Percentiles rank a stretch among this genome's conserved stretches.
phyloP scores from a whole-genome alignment of 148 eudicot genomes.

The Rhododendron kiyosumense region DNA sequence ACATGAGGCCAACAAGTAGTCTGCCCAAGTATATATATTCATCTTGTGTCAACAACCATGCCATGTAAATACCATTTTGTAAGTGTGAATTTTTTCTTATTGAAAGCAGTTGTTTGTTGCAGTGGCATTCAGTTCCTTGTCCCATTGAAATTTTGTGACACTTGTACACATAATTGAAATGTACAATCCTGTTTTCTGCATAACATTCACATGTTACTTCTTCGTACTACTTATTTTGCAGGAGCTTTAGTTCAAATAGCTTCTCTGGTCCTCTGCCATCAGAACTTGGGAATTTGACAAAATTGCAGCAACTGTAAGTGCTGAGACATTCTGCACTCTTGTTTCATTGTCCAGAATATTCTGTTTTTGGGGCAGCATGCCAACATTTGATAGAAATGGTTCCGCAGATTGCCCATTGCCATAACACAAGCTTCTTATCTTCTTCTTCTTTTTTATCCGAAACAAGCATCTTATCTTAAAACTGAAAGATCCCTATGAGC shows the following conservation, averaged over 20 bases:
- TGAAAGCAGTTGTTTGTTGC: neutral
- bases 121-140: neutral
- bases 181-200: neutral
- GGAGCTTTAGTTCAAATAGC: constrained; percentile 49
- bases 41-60: neutral
- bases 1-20: neutral
- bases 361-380: neutral
- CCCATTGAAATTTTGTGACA: neutral
- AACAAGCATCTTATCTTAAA: neutral
- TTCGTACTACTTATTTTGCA: constrained; percentile 17
- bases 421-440: neutral
- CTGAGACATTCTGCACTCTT: neutral
- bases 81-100: neutral
- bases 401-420: neutral
- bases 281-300: constrained; percentile 55
- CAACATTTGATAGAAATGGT: no score
- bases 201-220: neutral
- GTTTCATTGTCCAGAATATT: neutral
- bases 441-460: neutral
- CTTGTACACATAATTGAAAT: neutral
- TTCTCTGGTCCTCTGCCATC: constrained; percentile 77
- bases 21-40: neutral
- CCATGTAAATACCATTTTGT: neutral
- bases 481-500: neutral
- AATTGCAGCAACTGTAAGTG: constrained; percentile 56